Base-by-base conservation (phyloP, 352 stramenopile species). In the Globisporangium viniferum region DNA sequence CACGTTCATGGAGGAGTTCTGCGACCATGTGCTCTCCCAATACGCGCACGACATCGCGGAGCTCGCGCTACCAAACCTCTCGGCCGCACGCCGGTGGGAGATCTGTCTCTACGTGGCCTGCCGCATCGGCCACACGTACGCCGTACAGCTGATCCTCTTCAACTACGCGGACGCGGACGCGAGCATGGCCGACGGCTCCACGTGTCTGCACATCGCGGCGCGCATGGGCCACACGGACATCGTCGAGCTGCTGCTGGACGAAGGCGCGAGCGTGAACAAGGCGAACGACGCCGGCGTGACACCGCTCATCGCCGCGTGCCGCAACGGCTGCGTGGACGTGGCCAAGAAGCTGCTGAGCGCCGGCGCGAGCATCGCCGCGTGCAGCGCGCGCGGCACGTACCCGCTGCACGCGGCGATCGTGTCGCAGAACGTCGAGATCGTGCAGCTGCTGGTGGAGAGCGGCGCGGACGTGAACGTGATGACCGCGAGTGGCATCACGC, bases 1-100 rank as follows among this genome's bases (percentile, higher is more conserved):
- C 66, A 84, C 82, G 59, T 91, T 92, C 73, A 80, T 93, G 72
- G 86, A 93, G 62, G 86, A 93, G 55, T 93, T 91, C 60, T 88
- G 86, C 66, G 79, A 92, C 33, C 81, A 87, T 12, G 72, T 91
- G 31, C 66, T 92, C 27, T 76, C 61, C 29, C 79, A 91, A 58
- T 88, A 90, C 62, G 83, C 80, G 29, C 73, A 71, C 59, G 84
- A 92, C 64, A 89, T 93, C 54, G 74, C 70, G 2, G 84, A 92
- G 67, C 62, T 93, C 3, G 66, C 79, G 36, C 71, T 65, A 20
- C 72, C 77, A 18, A 74, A 79, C 2, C 79, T 93, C 58, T 80
- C 81, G 5, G 35, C 72, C 24, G 31, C 77, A 22, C 79, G 86
- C 2, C 80, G 80, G n/a, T 93, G 86, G 86, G 84, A 91, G 70